phyloP scores from a whole-genome alignment of 257 asterid species.

The Petunia axillaris region DNA sequence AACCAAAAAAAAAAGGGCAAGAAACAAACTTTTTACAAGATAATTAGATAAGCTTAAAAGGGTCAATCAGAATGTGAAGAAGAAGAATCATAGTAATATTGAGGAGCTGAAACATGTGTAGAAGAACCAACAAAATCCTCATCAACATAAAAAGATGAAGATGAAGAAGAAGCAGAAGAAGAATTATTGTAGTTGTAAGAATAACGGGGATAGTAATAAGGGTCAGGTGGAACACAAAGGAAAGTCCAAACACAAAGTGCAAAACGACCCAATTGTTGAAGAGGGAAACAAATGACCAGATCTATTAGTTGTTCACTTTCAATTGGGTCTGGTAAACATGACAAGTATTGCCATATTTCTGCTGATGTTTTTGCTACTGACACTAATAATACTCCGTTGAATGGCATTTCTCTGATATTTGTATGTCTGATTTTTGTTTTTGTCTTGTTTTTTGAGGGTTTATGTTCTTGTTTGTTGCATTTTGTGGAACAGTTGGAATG shows the following conservation, averaged over 20 bases:
- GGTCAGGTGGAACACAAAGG: slow-evolving; percentile 48
- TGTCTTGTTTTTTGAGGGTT: not conserved
- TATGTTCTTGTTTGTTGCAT: not conserved
- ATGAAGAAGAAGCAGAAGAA: slow-evolving; percentile 18
- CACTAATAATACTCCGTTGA: slow-evolving; percentile 42
- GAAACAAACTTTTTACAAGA: not conserved
- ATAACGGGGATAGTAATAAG: slow-evolving; percentile 32
- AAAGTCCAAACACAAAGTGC: slow-evolving; percentile 48
- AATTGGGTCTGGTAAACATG: slow-evolving; percentile 51
- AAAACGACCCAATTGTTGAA: slow-evolving; percentile 49
- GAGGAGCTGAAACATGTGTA: not conserved
- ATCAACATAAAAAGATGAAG: slow-evolving; percentile 6
- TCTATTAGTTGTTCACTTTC: slow-evolving; percentile 47
- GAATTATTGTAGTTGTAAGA: not conserved
- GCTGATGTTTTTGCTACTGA: slow-evolving; percentile 46
- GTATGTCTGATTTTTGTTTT: not conserved
- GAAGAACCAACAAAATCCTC: not conserved
- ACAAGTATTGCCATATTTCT: slow-evolving; percentile 47
- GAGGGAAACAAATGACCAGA: slow-evolving; percentile 52
- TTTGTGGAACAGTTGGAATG: not conserved
- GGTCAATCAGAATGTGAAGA: slow-evolving; percentile 16
- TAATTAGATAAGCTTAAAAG: slow-evolving; percentile 11
- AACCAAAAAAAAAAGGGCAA: not conserved
- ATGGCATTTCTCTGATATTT: slow-evolving; percentile 37
- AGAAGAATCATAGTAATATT: slow-evolving; percentile 13